These are phyloP conservation scores for Phylloporus sp. DNA, from an alignment of 768 basidiomycete genomes.

Conservation along the genomic window DNA sequence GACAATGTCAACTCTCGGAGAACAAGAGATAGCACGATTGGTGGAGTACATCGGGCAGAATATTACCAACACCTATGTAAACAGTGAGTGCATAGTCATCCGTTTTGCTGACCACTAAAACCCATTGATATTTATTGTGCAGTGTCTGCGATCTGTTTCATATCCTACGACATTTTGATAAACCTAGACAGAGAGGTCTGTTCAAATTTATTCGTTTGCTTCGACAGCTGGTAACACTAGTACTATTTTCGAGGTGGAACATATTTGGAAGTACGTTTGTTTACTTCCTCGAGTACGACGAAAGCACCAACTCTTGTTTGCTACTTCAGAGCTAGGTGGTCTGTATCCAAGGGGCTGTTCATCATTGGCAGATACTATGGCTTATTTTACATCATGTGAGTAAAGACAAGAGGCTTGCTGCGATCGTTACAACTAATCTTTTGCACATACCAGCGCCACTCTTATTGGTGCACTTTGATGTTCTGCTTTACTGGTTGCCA, in stretches of 20 bases:
- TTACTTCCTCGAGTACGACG: background rate
- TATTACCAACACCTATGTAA: background rate
- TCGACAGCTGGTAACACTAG: too few species aligned
- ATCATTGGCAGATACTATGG: background rate
- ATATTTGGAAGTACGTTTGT: background rate
- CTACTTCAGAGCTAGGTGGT: background rate
- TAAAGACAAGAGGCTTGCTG: too few species aligned
- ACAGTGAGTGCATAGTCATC: background rate
- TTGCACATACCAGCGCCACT: too few species aligned
- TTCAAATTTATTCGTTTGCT: too few species aligned
- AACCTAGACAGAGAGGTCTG: background rate
- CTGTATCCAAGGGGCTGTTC: background rate
- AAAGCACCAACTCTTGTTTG: background rate
- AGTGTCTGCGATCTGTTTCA: background rate
- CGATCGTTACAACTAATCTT: background rate
- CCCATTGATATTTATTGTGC: too few species aligned
- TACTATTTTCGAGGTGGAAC: background rate
- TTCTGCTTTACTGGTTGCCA: too few species aligned
- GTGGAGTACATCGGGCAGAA: background rate
- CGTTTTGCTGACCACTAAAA: too few species aligned
- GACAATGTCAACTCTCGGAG: too few species aligned
- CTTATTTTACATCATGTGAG: background rate
- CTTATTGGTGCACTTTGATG: too few species aligned
- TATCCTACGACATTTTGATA: background rate
- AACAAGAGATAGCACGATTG: background rate